These are phyloP conservation scores for Biscogniauxia marginata DNA, from an alignment of 2,329 filamentous ascomycete species.

Conservation along the genomic window DNA sequence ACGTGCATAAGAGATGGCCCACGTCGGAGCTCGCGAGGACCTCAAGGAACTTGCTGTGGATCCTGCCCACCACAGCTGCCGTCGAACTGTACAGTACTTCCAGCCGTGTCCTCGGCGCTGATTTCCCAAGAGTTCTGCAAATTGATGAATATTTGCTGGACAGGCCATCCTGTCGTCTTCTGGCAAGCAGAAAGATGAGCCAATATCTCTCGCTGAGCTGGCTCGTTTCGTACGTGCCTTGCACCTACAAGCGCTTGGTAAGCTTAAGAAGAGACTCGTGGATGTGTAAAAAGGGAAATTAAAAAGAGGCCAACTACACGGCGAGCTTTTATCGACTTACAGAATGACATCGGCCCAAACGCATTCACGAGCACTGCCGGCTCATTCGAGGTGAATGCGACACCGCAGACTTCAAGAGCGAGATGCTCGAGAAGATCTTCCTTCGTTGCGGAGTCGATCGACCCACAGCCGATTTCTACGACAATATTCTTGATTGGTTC, in stretches of 20 bases:
- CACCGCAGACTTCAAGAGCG: slow-evolving; percentile 41
- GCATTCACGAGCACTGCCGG: slow-evolving; percentile 45
- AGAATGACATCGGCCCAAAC: slow-evolving; percentile 48
- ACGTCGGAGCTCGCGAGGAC: neutral
- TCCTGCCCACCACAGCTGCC: neutral
- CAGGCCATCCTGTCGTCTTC: slow-evolving; percentile 39
- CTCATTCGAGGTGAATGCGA: slow-evolving; percentile 44
- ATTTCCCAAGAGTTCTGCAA: slow-evolving; percentile 30
- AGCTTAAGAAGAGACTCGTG: neutral
- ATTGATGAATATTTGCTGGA: slow-evolving; percentile 33
- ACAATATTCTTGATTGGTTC: slow-evolving; percentile 3
- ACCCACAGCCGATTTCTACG: neutral
- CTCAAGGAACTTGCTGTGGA: too few relatives aligned
- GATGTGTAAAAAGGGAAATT: neutral
- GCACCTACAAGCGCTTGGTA: slow-evolving; percentile 24
- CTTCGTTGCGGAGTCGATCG: slow-evolving; percentile 1
- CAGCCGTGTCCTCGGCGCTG: too few relatives aligned
- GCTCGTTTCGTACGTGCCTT: slow-evolving; percentile 28
- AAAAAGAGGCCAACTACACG: neutral
- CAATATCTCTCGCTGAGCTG: slow-evolving; percentile 32
- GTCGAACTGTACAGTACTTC: too few relatives aligned
- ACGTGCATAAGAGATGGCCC: too few relatives aligned
- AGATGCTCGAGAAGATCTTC: slow-evolving; percentile 33
- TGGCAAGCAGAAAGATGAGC: slow-evolving; percentile 35
- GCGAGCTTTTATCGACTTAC: slow-evolving; percentile 29